A percentile compares a stretch with the other conserved stretches of the same genome.
Conservation (phyloP, 176 grass and related monocot species). For the Zoysia japonica region DNA sequence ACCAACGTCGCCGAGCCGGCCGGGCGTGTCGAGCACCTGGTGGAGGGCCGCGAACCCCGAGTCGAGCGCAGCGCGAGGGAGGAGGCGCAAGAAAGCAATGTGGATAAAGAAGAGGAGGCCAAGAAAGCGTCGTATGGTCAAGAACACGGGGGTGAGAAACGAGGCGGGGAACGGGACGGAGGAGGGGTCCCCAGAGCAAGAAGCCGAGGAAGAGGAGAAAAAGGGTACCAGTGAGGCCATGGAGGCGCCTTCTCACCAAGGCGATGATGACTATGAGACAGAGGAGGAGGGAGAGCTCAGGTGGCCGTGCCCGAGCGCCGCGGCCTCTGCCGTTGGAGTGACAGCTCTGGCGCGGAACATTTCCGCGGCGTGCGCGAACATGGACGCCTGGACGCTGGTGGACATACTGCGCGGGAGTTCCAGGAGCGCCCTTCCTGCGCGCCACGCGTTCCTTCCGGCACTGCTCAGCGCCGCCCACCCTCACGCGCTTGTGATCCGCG, state of each 20-base stretch:
- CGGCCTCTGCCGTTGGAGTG: neutral
- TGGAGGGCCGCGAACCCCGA: neutral
- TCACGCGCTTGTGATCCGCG: constrained; percentile 25
- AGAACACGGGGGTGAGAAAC: too few relatives aligned
- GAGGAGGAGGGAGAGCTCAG: constrained; percentile 9
- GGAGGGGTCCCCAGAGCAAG: neutral
- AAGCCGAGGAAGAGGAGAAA: neutral
- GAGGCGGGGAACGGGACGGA: neutral
- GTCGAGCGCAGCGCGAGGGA: neutral
- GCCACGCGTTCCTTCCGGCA: constrained; percentile 15
- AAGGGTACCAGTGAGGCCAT: neutral
- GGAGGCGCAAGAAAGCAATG: neutral
- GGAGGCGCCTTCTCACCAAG: neutral
- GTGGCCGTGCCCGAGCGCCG: neutral
- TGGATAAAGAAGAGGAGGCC: neutral
- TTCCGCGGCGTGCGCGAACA: constrained; percentile 22
- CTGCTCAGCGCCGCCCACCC: constrained; percentile 30
- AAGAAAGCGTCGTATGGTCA: neutral
- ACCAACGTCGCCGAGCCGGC: neutral
- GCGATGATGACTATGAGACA: neutral
- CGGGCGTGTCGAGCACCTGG: neutral
- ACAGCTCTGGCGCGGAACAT: neutral
- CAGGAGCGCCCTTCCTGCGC: neutral
- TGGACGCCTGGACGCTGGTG: constrained; percentile 34
- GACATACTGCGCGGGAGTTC: neutral